phyloP scores from a whole-genome alignment of 2,329 filamentous ascomycete species.

The Pseudocercospora cruenta region DNA sequence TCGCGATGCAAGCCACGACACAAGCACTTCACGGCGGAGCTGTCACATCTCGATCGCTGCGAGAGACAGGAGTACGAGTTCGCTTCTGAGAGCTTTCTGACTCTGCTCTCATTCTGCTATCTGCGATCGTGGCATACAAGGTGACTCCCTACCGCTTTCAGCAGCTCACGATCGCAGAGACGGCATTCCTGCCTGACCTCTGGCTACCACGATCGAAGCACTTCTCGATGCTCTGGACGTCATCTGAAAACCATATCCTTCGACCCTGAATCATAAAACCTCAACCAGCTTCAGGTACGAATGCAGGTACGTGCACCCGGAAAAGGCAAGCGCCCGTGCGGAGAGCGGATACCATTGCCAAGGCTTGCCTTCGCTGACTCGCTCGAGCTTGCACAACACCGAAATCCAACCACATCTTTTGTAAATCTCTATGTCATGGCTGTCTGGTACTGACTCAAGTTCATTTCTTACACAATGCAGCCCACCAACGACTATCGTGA shows the following conservation, averaged over 20 bases:
- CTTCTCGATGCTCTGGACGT: not conserved
- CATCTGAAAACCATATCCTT: not conserved
- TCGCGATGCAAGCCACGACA: not conserved
- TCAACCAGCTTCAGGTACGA: not conserved
- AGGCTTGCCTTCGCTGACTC: not conserved
- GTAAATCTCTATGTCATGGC: not conserved
- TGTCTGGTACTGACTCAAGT: not conserved
- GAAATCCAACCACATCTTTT: not conserved
- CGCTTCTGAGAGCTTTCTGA: no score
- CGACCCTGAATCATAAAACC: not conserved
- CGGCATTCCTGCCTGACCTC: not conserved
- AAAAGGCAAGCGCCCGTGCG: not conserved
- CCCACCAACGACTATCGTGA: not conserved
- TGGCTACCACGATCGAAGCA: not conserved
- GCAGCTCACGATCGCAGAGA: not conserved
- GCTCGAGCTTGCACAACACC: constrained; percentile 2
- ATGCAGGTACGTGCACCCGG: not conserved
- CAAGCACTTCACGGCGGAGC: no score
- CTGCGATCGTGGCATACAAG: not conserved
- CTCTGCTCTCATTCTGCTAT: no score
- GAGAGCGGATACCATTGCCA: not conserved
- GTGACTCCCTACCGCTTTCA: not conserved
- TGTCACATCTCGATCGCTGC: no score
- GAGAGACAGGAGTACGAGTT: no score
- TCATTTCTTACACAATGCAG: not conserved